phyloP scores from a whole-genome alignment of 106 monocot species.

The Dendrobium huoshanense region DNA sequence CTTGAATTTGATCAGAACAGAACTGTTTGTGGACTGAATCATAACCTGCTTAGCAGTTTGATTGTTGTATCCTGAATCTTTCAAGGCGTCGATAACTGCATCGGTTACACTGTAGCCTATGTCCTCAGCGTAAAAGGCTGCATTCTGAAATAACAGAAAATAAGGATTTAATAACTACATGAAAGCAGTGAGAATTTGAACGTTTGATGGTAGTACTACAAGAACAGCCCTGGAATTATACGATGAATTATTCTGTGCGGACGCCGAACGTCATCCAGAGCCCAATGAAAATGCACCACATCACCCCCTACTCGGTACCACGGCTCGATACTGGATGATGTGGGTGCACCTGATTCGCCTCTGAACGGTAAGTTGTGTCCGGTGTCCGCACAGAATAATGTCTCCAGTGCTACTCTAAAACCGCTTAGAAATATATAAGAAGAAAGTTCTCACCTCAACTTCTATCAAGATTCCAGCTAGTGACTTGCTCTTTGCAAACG shows the following conservation, averaged over 20 bases:
- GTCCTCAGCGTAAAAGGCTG: slow-evolving; percentile 36
- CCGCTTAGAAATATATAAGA: background rate
- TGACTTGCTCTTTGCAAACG: slow-evolving; percentile 45
- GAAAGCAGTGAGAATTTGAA: no score
- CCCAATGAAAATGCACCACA: no score
- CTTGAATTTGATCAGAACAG: slow-evolving; percentile 56
- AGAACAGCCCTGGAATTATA: no score
- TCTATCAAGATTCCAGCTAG: slow-evolving; percentile 56
- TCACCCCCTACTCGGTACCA: no score
- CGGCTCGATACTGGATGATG: no score
- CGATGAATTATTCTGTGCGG: no score
- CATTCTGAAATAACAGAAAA: slow-evolving; percentile 37
- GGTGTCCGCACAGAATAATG: no score
- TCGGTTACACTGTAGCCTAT: slow-evolving; percentile 36
- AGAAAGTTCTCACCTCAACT: slow-evolving; percentile 40
- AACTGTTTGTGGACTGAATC: slow-evolving; percentile 67
- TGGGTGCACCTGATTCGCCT: no score
- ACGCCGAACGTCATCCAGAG: no score
- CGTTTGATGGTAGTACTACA: no score
- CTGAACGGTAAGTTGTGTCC: no score
- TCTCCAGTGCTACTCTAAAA: background rate
- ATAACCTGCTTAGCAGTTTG: slow-evolving; percentile 39
- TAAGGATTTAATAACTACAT: no score
- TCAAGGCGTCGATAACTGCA: slow-evolving; percentile 38
- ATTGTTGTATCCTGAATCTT: slow-evolving; percentile 41